Conservation (phyloP, 208 protist genomes). For the Endotrypanum monterogeii region DNA sequence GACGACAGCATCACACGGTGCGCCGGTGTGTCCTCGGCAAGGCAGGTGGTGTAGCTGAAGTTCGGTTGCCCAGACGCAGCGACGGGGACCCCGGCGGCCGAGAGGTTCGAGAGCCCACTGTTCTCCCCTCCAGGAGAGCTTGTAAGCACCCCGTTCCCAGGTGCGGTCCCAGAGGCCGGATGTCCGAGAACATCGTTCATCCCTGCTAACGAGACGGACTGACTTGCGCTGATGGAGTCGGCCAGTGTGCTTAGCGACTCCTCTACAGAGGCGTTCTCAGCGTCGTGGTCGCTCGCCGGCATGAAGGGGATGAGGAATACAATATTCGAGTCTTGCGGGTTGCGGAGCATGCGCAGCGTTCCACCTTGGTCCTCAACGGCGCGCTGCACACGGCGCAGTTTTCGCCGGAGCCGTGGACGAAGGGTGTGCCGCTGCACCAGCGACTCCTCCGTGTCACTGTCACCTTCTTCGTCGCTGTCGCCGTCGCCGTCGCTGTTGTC, state of each 20-base stretch:
- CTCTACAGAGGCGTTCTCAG: conserved; percentile 36
- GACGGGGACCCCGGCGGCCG: not conserved
- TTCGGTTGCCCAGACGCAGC: conserved; percentile 22
- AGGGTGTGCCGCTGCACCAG: not conserved
- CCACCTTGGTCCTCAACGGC: conserved; percentile 85
- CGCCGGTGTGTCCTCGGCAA: conserved; percentile 79
- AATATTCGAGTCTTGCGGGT: conserved; percentile 47
- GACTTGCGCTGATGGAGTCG: conserved; percentile 9
- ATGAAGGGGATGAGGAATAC: conserved; percentile 81
- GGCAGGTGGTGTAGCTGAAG: conserved; percentile 83
- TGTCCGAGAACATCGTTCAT: not conserved
- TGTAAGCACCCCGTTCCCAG: conserved; percentile 16
- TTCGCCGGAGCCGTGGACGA: conserved; percentile 30
- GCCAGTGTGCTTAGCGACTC: conserved; percentile 25
- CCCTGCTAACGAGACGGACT: conserved; percentile 8
- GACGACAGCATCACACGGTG: conserved; percentile 89
- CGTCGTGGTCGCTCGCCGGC: conserved; percentile 46
- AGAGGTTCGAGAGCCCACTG: conserved; percentile 11
- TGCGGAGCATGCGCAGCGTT: conserved; percentile 59
- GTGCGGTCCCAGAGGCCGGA: not conserved
- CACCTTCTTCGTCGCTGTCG: conserved; percentile 13
- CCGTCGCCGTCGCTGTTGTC: conserved; percentile 19
- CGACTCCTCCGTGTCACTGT: conserved; percentile 8
- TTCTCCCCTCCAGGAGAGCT: conserved; percentile 14
- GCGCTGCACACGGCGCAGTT: conserved; percentile 49